Evolutionary conservation across 2,329 filamentous ascomycete species (phyloP).

Genomic region (Alternaria triticimaculans): DNA sequence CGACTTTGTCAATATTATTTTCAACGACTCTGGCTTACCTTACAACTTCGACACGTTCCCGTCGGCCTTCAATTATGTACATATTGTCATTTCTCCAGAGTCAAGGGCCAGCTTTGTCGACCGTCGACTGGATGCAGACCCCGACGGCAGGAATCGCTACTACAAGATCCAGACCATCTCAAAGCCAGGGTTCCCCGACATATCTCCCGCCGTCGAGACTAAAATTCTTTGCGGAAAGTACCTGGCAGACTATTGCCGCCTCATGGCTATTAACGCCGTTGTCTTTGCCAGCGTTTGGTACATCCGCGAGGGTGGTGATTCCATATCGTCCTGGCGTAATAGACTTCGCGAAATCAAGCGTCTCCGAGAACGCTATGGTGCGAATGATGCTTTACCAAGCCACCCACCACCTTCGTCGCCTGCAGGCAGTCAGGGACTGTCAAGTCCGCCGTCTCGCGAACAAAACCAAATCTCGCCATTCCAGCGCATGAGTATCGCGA

Average conservation of each 20-base stretch:
- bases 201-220: constrained; percentile 85
- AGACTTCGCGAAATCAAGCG: constrained; percentile 84
- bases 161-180: constrained; percentile 91
- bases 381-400: constrained; percentile 16
- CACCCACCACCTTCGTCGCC: constrained; percentile 33
- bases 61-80: constrained; percentile 94
- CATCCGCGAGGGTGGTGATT: constrained; percentile 76
- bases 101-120: constrained; percentile 79
- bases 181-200: constrained; percentile 86
- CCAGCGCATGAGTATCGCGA: constrained; percentile 45
- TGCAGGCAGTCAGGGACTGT: constrained; percentile 23
- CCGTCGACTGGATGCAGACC: constrained; percentile 50
- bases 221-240: constrained; percentile 88
- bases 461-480: constrained; percentile 39
- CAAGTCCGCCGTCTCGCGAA: constrained; percentile 38
- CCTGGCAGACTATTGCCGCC: constrained; percentile 82
- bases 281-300: constrained; percentile 94
- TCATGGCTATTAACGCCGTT: constrained; percentile 89
- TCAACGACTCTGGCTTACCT: constrained; percentile 91
- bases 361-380: constrained; percentile 68
- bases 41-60: constrained; percentile 93
- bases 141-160: constrained; percentile 61
- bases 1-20: constrained; percentile 97
- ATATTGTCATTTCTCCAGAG: constrained; percentile 93
- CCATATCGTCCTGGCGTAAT: constrained; percentile 88